phyloP scores from a whole-genome alignment of 2,329 filamentous ascomycete genomes.

The Fusarium brachygibbosum region DNA sequence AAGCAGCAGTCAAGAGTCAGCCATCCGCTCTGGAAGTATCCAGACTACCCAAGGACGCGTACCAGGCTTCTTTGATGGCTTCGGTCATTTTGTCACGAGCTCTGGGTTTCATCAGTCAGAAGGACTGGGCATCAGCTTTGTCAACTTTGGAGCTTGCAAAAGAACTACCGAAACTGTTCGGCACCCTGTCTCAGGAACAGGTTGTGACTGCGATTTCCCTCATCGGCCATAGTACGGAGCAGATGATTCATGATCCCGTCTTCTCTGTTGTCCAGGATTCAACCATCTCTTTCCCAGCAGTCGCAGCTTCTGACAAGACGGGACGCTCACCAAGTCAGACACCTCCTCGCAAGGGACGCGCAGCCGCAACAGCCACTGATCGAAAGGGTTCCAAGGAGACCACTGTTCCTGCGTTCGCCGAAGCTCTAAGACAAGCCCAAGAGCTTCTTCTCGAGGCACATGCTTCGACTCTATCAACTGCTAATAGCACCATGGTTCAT shows the following conservation, averaged over 20 bases:
- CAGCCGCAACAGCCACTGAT: conserved; percentile 31
- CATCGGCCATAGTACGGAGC: conserved; percentile 75
- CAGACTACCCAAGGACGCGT: conserved; percentile 51
- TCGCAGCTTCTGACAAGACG: conserved; percentile 62
- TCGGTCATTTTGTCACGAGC: conserved; percentile 57
- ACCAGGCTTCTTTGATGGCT: conserved; percentile 55
- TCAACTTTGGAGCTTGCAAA: conserved; percentile 66
- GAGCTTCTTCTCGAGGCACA: conserved; percentile 76
- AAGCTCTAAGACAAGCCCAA: conserved; percentile 74
- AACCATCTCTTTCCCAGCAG: conserved; percentile 86
- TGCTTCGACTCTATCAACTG: conserved; percentile 64
- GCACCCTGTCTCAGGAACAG: conserved; percentile 63
- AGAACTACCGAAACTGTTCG: conserved; percentile 58
- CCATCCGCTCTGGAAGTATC: conserved; percentile 31
- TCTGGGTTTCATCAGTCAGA: conserved; percentile 61
- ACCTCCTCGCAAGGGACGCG: conserved; percentile 52
- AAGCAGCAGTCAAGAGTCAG: conserved; percentile 46
- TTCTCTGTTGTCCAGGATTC: conserved; percentile 94
- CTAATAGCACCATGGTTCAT: conserved; percentile 72
- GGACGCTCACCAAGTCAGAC: conserved; percentile 55
- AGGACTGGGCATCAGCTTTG: conserved; percentile 71
- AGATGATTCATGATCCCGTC: conserved; percentile 83
- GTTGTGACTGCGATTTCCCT: conserved; percentile 77
- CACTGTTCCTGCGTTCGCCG: conserved; percentile 62
- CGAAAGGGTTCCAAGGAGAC: conserved; percentile 52